Evolutionary conservation across 2,329 filamentous ascomycete species (phyloP), one percentile per base, ranked within the genome.

Genomic region (Colletotrichum salicis): DNA sequence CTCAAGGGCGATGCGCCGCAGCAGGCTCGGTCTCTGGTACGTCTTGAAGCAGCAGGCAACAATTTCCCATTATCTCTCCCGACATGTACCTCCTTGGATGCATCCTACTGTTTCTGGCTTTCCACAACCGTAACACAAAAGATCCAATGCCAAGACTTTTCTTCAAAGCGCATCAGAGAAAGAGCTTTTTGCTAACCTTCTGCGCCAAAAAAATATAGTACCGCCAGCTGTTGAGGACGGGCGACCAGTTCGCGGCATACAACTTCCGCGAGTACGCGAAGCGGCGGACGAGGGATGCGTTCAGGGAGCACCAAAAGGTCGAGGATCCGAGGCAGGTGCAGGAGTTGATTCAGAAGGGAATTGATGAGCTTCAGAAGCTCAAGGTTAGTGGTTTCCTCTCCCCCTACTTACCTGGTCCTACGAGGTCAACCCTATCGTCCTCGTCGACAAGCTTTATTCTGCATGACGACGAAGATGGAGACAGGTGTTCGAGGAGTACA

Each of bases 251-350:
- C 83, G 90, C 94, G 74, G 91, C 93, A 76, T 99, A 98, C 87
- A 99, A 98, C 85, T 99, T 98, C 88, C 91, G 96, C 84, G 96
- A 98, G 82, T 99, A 99, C 83, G 95, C 96, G 65, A 93, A 92
- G 83, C 92, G 96, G 80, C 90, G 96, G 82, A 97, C 96, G 80
- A 90, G 89, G 81, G 96, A 98, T 86, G 92, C 94, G 5, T 99
- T 98, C 83, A 90, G 93, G 77, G 94, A 97, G 81, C 89, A 97
- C 82, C 88, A 90, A 82, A 80, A 83, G 67, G 92, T 94, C 78
- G 85, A 89, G 57, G 96, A 98, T 79, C 87, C 90, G 75, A 87
- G 94, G 74, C 87, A 88, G 84, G 87, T 97, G 81, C 95, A 98
- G 83, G 95, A 97, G 82, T 85, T 98, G 77, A 88, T 98, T 77